Evolutionary conservation across 1,139 yeast genomes (phyloP).

Genomic region (Hanseniaspora uvarum): DNA sequence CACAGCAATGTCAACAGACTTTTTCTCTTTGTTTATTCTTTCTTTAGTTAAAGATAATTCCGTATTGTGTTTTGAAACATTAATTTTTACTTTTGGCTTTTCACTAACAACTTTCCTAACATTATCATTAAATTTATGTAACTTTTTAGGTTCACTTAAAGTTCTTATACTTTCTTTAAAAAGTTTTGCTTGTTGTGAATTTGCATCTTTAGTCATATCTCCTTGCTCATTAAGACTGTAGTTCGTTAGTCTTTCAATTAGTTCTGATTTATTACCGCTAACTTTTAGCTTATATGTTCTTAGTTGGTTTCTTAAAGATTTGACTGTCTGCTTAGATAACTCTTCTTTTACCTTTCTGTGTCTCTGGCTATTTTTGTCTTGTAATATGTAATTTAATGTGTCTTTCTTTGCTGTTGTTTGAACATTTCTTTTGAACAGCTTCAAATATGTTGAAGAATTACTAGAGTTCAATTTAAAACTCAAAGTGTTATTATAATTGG

Average conservation of each 20-base stretch:
- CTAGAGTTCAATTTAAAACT: neutral
- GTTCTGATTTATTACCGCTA: constrained; percentile 7
- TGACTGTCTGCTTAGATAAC: constrained; percentile 2
- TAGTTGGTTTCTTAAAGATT: constrained; percentile 4
- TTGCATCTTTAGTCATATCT: neutral
- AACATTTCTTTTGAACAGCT: constrained; percentile 3
- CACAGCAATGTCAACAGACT: neutral
- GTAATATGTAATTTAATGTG: constrained; percentile 1
- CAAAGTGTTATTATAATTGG: neutral
- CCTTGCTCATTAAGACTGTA: neutral
- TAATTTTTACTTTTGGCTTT: neutral
- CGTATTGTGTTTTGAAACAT: neutral
- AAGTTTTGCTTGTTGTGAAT: neutral
- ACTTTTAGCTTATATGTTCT: constrained; percentile 10
- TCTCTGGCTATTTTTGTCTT: neutral
- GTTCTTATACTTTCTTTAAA: neutral
- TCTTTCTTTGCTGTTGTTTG: constrained; percentile 8
- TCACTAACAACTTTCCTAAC: neutral
- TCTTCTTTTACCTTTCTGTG: constrained; percentile 1
- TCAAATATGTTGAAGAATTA: neutral
- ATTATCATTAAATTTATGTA: neutral
- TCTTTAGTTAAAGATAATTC: neutral
- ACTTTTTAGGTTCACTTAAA: neutral
- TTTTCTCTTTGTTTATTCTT: neutral
- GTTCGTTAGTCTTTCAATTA: constrained; percentile 9